Evolutionary conservation across 208 protist species (phyloP), one percentile per base, ranked within the genome.

Genomic region (Sergeia podlipaevii): DNA sequence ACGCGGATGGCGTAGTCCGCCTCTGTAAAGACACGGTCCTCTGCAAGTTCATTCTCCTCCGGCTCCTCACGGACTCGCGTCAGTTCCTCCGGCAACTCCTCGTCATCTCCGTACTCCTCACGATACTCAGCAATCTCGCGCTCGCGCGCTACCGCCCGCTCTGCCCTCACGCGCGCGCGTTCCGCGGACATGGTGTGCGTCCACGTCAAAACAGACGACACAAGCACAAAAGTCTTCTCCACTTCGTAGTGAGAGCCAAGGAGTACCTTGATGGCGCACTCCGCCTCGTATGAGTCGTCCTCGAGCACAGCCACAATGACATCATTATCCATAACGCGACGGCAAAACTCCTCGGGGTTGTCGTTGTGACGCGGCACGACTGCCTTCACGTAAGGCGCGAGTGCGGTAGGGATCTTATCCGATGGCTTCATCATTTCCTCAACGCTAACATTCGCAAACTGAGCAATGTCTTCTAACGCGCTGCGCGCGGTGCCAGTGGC

Each of bases 141-240:
- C 24, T 73, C 74, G 23, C 80, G 74, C 28, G 66, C 73, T 13
- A 45, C 55, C 37, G 49, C 60, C 3, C 72, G 76, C 36, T 60
- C 71, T 8, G 57, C 58, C 4, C 64, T 63, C 7, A 59, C 77
- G 13, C 52, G 28, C 10, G 87, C 72, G 5, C 65, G 71, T 41
- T 87, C 80, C 23, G 82, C 56, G 17, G 44, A 55, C 32, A 83
- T 55, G 10, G 87, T 94, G 60, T 90, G 72, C 8, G 84, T 65
- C 88, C 91, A 97, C 36, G 85, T 91, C 26, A 95, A 55, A 1
- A 75, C 68, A 17, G 81, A 93, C 0, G 88, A 94, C 8, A 97
- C 80, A 18, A 97, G 68, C 36, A 97, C 85, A 65, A 96, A 96
- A 5, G 86, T 95, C 68, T 97, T 97, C 49, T 93, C 83, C 28